A percentile compares a stretch with the other conserved stretches of the same genome.
Evolutionary conservation across 768 basidiomycete species (phyloP).

Genomic region (Lactarius pseudohatsudake): DNA sequence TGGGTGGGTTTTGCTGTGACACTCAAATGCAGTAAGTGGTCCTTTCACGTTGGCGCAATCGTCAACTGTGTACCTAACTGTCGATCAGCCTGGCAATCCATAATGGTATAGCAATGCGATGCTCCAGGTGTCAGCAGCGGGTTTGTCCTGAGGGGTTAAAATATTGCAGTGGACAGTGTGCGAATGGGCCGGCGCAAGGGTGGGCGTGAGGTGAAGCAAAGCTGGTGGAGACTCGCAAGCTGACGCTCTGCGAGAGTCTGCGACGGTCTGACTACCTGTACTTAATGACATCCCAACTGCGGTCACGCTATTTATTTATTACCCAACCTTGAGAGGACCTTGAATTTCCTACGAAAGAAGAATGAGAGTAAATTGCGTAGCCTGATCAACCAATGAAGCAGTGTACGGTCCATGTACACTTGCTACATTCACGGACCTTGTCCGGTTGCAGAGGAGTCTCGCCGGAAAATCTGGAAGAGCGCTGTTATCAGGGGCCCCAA

Average conservation of each 20-base stretch:
- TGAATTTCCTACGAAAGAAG: background rate
- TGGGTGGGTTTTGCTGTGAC: slow-evolving; percentile 12
- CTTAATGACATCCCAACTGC: background rate
- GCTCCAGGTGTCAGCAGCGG: background rate
- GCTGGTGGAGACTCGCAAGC: background rate
- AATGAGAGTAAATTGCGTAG: background rate
- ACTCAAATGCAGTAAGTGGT: background rate
- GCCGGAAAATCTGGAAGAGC: too few species aligned
- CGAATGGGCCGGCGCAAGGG: background rate
- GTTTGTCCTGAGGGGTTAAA: background rate
- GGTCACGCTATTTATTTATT: background rate
- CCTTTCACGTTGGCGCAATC: background rate
- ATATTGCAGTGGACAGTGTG: background rate
- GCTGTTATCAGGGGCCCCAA: too few species aligned
- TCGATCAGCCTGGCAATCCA: background rate
- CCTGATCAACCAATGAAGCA: too few species aligned
- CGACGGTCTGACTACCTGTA: background rate
- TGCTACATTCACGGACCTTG: too few species aligned
- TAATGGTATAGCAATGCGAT: background rate
- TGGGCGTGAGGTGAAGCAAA: background rate
- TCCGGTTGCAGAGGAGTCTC: too few species aligned
- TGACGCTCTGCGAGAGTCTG: background rate
- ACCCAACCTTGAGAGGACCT: background rate
- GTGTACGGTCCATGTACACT: too few species aligned
- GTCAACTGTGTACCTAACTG: background rate